Percentiles rank a stretch among this genome's conserved stretches.
These are phyloP conservation scores for Mucor mucedo DNA, from an alignment of 371 early-diverging fungal genomes.

Conservation along the genomic window DNA sequence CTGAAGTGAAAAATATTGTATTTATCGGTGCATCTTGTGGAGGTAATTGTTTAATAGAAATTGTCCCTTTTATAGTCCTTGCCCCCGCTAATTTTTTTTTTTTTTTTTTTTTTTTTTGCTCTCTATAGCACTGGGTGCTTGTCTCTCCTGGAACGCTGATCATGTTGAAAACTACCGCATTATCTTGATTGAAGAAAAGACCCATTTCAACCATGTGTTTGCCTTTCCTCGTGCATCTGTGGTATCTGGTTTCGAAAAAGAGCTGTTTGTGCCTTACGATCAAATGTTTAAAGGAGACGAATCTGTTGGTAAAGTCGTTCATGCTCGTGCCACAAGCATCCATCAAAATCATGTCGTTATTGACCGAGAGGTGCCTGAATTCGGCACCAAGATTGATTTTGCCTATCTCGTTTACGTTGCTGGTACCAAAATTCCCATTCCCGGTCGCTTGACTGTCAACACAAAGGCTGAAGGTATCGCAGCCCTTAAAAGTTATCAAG, in stretches of 20 bases:
- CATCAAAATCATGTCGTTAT: conserved; percentile 56
- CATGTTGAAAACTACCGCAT: conserved; percentile 53
- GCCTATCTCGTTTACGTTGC: conserved; percentile 64
- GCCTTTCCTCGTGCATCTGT: conserved; percentile 69
- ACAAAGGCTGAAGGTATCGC: conserved; percentile 54
- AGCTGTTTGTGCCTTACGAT: conserved; percentile 64
- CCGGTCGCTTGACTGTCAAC: conserved; percentile 48
- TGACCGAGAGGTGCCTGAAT: conserved; percentile 57
- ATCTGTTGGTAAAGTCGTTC: conserved; percentile 54
- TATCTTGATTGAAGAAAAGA: conserved; percentile 62
- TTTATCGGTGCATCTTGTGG: conserved; percentile 60
- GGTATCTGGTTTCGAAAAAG: conserved; percentile 62
- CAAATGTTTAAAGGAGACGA: conserved; percentile 52
- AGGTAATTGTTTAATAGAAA: conserved; percentile 28
- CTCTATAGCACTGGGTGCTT: conserved; percentile 40
- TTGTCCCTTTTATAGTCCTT: not conserved
- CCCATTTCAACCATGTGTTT: conserved; percentile 67
- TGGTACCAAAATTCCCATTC: conserved; percentile 58
- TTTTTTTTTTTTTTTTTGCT: not conserved
- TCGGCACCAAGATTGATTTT: conserved; percentile 54
- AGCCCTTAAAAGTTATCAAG: conserved; percentile 49
- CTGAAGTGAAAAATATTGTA: conserved; percentile 54
- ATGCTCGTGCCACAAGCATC: conserved; percentile 54
- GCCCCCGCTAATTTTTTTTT: not conserved
- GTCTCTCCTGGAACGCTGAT: conserved; percentile 36